Conservation (phyloP, 1,284 basidiomycete genomes). For the Moesziomyces sp. region DNA sequence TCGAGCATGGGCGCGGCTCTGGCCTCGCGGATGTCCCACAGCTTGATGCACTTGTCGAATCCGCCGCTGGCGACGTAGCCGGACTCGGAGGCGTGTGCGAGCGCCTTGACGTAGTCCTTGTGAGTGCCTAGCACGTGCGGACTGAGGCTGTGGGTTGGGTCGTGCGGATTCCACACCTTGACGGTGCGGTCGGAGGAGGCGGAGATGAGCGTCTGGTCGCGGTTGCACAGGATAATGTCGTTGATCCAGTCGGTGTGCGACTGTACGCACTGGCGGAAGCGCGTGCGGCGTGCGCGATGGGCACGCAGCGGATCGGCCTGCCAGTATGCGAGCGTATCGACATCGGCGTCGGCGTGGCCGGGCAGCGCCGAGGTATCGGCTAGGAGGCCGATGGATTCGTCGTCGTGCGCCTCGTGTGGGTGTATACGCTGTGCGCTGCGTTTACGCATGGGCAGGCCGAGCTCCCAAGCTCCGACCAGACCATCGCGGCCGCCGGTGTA, state of each 20-base stretch:
- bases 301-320: slow-evolving; percentile 45
- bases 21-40: slow-evolving; percentile 76
- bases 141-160: slow-evolving; percentile 72
- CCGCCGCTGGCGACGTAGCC: slow-evolving; percentile 82
- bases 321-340: slow-evolving; percentile 31
- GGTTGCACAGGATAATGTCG: slow-evolving; percentile 89
- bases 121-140: slow-evolving; percentile 83
- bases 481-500: slow-evolving; percentile 95
- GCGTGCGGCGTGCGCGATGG: slow-evolving; percentile 21
- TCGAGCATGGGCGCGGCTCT: slow-evolving; percentile 59
- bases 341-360: slow-evolving; percentile 1
- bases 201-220: slow-evolving; percentile 92
- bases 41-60: slow-evolving; percentile 89
- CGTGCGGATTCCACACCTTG: slow-evolving; percentile 92
- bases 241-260: slow-evolving; percentile 89
- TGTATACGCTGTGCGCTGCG: slow-evolving; percentile 15
- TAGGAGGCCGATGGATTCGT: slow-evolving; percentile 25
- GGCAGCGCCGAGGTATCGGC: slow-evolving; percentile 27
- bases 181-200: slow-evolving; percentile 96
- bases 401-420: slow-evolving; percentile 11
- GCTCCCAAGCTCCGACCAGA: slow-evolving; percentile 88
- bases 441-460: slow-evolving; percentile 76
- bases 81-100: slow-evolving; percentile 54
- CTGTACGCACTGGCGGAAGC: slow-evolving; percentile 60
- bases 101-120: slow-evolving; percentile 88